Evolutionary conservation across 768 basidiomycete genomes (phyloP).

Genomic region (Strobilomyces confusus): DNA sequence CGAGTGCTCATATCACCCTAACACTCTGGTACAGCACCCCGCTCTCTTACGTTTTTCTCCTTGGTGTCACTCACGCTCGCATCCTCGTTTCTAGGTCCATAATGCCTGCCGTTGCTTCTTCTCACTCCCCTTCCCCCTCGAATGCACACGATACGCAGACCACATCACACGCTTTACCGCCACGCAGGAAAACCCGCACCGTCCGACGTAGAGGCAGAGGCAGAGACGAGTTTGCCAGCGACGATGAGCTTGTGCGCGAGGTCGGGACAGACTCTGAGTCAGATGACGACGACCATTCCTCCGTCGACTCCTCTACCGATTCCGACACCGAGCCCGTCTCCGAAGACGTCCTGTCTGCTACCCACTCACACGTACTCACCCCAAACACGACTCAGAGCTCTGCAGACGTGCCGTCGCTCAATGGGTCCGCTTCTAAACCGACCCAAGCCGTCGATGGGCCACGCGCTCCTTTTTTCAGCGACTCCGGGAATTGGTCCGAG

Average conservation of each 20-base stretch:
- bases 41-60: constrained; percentile 22
- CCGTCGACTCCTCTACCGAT: constrained; percentile 56
- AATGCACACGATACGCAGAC: constrained; percentile 27
- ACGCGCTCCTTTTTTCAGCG: constrained; percentile 50
- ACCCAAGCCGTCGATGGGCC: constrained; percentile 29
- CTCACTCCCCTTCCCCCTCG: constrained; percentile 30
- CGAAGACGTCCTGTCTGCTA: constrained; percentile 53
- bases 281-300: constrained; percentile 58
- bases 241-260: constrained; percentile 76
- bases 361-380: constrained; percentile 54
- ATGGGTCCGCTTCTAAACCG: constrained; percentile 22
- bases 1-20: constrained; percentile 26
- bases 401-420: constrained; percentile 34
- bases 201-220: constrained; percentile 64
- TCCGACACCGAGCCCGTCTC: constrained; percentile 70
- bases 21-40: constrained; percentile 32
- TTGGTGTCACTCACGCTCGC: constrained; percentile 12
- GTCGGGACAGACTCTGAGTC: constrained; percentile 65
- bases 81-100: constrained; percentile 20
- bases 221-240: constrained; percentile 57
- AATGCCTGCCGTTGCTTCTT: constrained; percentile 47
- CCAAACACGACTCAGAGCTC: constrained; percentile 67
- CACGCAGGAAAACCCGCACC: constrained; percentile 36
- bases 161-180: constrained; percentile 31
- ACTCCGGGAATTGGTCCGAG: constrained; percentile 69